phyloP scores from a whole-genome alignment of 1,284 basidiomycete species.

The Cryptococcus amylolentus region DNA sequence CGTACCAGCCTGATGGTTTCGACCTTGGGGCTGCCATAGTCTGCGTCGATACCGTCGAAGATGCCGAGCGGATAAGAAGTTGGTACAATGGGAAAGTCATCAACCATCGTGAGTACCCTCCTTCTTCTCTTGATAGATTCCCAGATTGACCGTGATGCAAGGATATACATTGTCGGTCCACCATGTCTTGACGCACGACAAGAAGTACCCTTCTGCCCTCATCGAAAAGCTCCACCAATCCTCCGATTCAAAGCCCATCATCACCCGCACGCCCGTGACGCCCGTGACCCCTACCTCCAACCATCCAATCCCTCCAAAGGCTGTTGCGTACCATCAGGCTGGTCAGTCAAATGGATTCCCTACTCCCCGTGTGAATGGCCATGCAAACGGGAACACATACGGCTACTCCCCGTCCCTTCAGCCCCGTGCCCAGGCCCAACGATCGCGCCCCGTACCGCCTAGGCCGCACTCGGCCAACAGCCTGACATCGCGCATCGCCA shows the following conservation, averaged over 20 bases:
- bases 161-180: neutral
- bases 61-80: neutral
- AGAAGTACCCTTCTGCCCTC: neutral
- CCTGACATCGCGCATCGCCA: too few species aligned
- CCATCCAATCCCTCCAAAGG: neutral
- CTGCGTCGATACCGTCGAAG: neutral
- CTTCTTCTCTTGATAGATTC: too few species aligned
- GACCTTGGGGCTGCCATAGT: slow-evolving; percentile 13
- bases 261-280: neutral
- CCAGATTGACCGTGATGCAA: neutral
- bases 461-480: too few species aligned
- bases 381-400: too few species aligned
- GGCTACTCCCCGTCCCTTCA: too few species aligned
- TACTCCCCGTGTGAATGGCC: too few species aligned
- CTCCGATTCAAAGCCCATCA: neutral
- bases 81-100: neutral
- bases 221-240: neutral
- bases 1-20: slow-evolving; percentile 8
- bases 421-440: too few species aligned
- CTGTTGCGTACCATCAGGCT: neutral
- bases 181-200: neutral
- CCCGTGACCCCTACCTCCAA: neutral
- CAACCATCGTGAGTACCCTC: neutral
- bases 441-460: too few species aligned
- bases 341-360: too few species aligned